Base-by-base conservation (phyloP, 495 filamentous ascomycete genomes). In the Cryomyces minteri region DNA sequence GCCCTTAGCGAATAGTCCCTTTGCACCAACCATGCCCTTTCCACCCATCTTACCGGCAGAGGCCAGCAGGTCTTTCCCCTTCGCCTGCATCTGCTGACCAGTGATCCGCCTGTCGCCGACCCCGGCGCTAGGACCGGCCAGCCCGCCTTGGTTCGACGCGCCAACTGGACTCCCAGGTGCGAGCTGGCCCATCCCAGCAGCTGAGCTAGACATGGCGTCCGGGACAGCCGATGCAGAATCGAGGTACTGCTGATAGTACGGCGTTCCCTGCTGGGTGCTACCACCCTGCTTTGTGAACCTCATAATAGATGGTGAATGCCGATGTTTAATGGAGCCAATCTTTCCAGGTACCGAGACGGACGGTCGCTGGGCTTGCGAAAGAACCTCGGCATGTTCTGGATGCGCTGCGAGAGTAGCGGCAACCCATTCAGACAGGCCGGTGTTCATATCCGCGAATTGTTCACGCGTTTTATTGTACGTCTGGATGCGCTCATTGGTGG, bases 1-100 rank as follows among this genome's bases (percentile, higher is more conserved):
- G 34, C 87, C 85, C 57, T 88, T 90, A 47, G 77, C 81, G 59
- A 94, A 79, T 43, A 94, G 58, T 31, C 84, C 86, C 63, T 90
- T 92, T 9, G 86, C 84, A 25, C 83, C 80, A 53, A 80, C 81
- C 30, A 71, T 72, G 25, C 73, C 79, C 55, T 79, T 80, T 14
- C 79, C 79, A 49, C 80, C 75, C 47, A 82, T 64, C 4, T 74
- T 63, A 6, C 82, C 82, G 34, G 87, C 86, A 4, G 76, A 76
- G 51, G 88, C 82, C 47, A 94, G 65, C 4, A 94, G 61, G 44
- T 90, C 85, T 58, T 93, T 94, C 52, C 87, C 78, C 63, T 82
- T 83, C 14, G 73, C 68, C 41, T 82, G 79, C 36, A 32, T 38
- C 28, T 4, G 8, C 11, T 10, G 9, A 31, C 40, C 43, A 12